phyloP scores from a whole-genome alignment of 805 yeast genomes.

The Hanseniaspora osmophila region DNA sequence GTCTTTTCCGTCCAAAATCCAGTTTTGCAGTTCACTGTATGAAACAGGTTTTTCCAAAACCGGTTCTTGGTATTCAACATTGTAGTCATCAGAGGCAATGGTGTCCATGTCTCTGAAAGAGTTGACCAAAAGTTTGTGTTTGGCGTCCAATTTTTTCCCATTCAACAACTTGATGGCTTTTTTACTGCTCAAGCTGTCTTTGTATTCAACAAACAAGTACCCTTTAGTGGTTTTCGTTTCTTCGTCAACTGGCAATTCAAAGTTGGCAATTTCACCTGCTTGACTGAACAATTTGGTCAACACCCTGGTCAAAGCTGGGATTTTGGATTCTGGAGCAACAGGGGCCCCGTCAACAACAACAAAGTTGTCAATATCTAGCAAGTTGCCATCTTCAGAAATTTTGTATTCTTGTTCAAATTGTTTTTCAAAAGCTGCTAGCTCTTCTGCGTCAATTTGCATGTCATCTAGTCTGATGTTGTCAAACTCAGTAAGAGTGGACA shows the following conservation, averaged over 20 bases:
- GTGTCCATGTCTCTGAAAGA: conserved; percentile 70
- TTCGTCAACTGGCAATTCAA: conserved; percentile 61
- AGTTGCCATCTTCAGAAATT: conserved; percentile 28
- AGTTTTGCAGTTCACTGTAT: conserved; percentile 70
- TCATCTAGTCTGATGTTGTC: conserved; percentile 29
- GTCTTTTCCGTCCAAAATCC: conserved; percentile 94
- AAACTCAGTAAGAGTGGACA: conserved; percentile 14
- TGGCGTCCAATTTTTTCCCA: conserved; percentile 84
- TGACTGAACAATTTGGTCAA: conserved; percentile 63
- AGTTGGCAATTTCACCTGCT: conserved; percentile 65
- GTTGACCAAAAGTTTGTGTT: conserved; percentile 80
- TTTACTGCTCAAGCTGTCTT: conserved; percentile 48
- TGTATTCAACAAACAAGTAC: conserved; percentile 71
- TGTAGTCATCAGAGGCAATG: conserved; percentile 51
- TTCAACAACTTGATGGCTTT: conserved; percentile 69
- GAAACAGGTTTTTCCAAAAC: conserved; percentile 55
- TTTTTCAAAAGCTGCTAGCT: conserved; percentile 74
- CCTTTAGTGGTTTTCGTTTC: conserved; percentile 76
- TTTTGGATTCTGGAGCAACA: conserved; percentile 80
- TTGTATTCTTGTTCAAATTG: conserved; percentile 37
- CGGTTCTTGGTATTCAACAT: conserved; percentile 57
- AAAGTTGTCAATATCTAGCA: conserved; percentile 51
- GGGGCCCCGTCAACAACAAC: conserved; percentile 93
- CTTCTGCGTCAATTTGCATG: conserved; percentile 49
- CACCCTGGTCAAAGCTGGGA: conserved; percentile 71